Percentiles rank a stretch among this genome's conserved stretches.
phyloP scores from a whole-genome alignment of 495 filamentous ascomycete genomes.

The Poronia punctata region DNA sequence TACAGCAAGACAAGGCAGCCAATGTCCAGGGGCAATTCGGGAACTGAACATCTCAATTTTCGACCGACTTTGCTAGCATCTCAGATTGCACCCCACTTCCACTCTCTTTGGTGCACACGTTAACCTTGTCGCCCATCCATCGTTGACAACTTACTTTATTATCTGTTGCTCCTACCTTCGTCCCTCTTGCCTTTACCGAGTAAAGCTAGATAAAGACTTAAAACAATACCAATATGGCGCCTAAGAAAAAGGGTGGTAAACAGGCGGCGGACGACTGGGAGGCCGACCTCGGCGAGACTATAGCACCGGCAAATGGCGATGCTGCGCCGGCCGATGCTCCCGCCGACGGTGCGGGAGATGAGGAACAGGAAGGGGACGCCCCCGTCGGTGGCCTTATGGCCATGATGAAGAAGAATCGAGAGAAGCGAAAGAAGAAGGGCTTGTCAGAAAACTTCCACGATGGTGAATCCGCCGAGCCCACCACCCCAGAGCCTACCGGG shows the following conservation, averaged over 20 bases:
- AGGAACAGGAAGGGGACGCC: slow-evolving; percentile 44
- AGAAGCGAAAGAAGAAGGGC: slow-evolving; percentile 91
- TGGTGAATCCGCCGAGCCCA: slow-evolving; percentile 54
- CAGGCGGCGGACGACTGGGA: slow-evolving; percentile 93
- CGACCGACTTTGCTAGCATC: no score
- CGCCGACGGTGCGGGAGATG: slow-evolving; percentile 37
- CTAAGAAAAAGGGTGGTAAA: slow-evolving; percentile 91
- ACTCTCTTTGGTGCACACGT: neutral
- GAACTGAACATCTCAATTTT: slow-evolving; percentile 3
- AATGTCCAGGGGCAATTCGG: slow-evolving; percentile 5
- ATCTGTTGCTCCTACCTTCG: no score
- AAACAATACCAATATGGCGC: slow-evolving; percentile 55
- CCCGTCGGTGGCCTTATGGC: slow-evolving; percentile 68
- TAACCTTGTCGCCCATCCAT: neutral
- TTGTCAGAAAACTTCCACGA: slow-evolving; percentile 69
- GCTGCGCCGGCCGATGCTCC: slow-evolving; percentile 21
- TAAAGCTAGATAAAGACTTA: neutral
- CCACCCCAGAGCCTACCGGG: slow-evolving; percentile 42
- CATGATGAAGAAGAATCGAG: slow-evolving; percentile 79
- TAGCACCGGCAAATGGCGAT: slow-evolving; percentile 44
- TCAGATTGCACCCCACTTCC: slow-evolving; percentile 3
- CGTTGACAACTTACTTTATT: no score
- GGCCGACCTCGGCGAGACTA: slow-evolving; percentile 78
- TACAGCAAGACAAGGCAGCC: slow-evolving; percentile 4
- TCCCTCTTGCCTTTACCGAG: no score